Base-by-base conservation (phyloP, 2,329 filamentous ascomycete genomes). In the Gremmenia infestans region DNA sequence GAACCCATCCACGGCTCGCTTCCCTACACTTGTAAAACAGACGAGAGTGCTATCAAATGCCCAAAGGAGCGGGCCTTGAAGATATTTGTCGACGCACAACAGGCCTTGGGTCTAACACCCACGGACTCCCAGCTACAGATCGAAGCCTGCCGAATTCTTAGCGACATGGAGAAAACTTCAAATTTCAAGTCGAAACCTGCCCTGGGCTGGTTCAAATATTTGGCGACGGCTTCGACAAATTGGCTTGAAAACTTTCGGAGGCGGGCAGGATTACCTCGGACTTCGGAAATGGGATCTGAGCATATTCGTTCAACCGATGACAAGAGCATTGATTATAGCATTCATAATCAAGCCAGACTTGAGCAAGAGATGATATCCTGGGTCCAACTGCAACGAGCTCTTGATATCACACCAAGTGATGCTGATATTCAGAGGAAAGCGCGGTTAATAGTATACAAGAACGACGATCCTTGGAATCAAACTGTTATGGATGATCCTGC, bases 401-500 rank as follows among this genome's bases (percentile, higher is more conserved):
- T 73, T 14, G 79, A 81, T 1, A 64, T 74, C 1, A 75, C 79
- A 48, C 78, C 80, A 0, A 74, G 75, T 0, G 80, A 86, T 57
- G 74, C 74, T 2, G 78, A 81, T 47, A 67, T 86, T 40, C 82
- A 84, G 63, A 72, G 72, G 28, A 74, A 83, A 62, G 82, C 81
- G 22, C 77, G 83, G 59, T 74, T 83, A 51, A 82, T 85, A 62
- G 81, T 86, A 22, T 85, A 83, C 68, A 81, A 83, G 48, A 78
- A 76, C 56, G 81, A 85, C 52, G 82, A 86, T 61, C 77, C 77
- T 9, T 85, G 82, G 81, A 85, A 85, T 60, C 82, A 85, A 63
- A 86, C 82, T 1, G 78, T 78, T 0, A 80, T 81, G 3, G 82
- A 86, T 60, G 81, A 82, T 57, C 60, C 71, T 2, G 68, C 73